Conservation (phyloP, 2,329 filamentous ascomycete genomes). For the Elsinoe australis region DNA sequence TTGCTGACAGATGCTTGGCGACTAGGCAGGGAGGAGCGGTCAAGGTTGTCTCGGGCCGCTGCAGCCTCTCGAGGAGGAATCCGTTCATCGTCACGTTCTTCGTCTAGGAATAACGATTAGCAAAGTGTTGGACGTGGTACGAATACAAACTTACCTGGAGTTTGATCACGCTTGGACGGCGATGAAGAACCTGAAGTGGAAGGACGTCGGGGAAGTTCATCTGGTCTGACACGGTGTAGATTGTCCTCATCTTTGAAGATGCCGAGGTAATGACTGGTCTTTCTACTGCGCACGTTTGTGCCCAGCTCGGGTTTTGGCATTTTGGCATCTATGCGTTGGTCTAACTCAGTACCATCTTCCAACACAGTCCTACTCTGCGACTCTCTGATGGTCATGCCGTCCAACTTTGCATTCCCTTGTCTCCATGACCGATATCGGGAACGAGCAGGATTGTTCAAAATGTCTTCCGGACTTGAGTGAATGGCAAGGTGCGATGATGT, state of each 20-base stretch:
- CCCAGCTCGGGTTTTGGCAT: slow-evolving; percentile 49
- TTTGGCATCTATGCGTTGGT: slow-evolving; percentile 57
- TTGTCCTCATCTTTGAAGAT: slow-evolving; percentile 57
- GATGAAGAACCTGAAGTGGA: background rate
- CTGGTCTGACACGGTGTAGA: slow-evolving; percentile 44
- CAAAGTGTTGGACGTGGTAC: background rate
- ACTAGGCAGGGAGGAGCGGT: background rate
- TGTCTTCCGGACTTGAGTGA: slow-evolving; percentile 18
- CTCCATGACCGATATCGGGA: slow-evolving; percentile 44
- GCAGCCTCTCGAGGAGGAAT: background rate
- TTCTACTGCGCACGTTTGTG: slow-evolving; percentile 52
- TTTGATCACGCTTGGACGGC: background rate
- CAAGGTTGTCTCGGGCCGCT: background rate
- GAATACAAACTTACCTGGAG: slow-evolving; percentile 9
- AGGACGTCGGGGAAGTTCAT: slow-evolving; percentile 23
- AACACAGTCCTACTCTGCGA: slow-evolving; percentile 29
- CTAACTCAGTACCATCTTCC: slow-evolving; percentile 43
- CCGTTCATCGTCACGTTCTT: slow-evolving; percentile 1
- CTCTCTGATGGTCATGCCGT: slow-evolving; percentile 32
- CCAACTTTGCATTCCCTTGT: slow-evolving; percentile 39
- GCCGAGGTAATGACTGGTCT: slow-evolving; percentile 58
- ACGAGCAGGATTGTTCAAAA: slow-evolving; percentile 35
- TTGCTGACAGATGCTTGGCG: slow-evolving; percentile 5
- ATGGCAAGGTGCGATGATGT: slow-evolving; percentile 5
- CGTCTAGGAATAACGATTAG: background rate